Percentiles rank a stretch among this genome's conserved stretches.
Conservation (phyloP, 176 grass and related monocot species). For the Panicum miliaceum region DNA sequence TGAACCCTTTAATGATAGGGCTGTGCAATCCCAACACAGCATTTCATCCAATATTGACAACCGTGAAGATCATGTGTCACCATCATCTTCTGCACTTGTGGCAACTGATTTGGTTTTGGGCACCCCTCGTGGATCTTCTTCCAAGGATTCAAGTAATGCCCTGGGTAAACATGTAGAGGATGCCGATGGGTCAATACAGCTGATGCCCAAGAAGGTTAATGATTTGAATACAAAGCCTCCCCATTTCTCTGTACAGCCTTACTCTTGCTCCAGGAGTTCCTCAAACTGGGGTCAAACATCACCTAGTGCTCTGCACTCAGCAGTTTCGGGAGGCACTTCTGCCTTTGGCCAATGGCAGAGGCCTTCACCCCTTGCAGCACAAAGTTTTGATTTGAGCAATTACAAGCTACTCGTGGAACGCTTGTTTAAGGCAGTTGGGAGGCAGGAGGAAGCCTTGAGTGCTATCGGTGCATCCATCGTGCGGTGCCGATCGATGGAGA, state of each 20-base stretch:
- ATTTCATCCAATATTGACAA: conserved; percentile 24
- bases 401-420: conserved; percentile 70
- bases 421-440: conserved; percentile 73
- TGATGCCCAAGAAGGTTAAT: conserved; percentile 48
- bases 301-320: conserved; percentile 41
- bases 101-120: conserved; percentile 85
- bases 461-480: conserved; percentile 61
- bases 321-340: conserved; percentile 45
- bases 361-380: conserved; percentile 39
- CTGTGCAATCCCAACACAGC: conserved; percentile 28
- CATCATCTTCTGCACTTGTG: conserved; percentile 61
- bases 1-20: conserved; percentile 51
- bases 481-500: conserved; percentile 43
- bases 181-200: conserved; percentile 29
- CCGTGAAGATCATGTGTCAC: conserved; percentile 48
- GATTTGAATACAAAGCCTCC: conserved; percentile 46
- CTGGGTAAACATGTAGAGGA: conserved; percentile 36
- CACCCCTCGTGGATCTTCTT: conserved; percentile 56
- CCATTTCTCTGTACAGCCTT: conserved; percentile 43
- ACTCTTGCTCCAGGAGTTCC: conserved; percentile 36
- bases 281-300: conserved; percentile 38
- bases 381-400: conserved; percentile 60
- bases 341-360: conserved; percentile 60
- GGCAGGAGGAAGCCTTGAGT: conserved; percentile 85
- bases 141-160: conserved; percentile 44